Evolutionary conservation across 768 basidiomycete genomes (phyloP).

Genomic region (Flagelloscypha sp.): DNA sequence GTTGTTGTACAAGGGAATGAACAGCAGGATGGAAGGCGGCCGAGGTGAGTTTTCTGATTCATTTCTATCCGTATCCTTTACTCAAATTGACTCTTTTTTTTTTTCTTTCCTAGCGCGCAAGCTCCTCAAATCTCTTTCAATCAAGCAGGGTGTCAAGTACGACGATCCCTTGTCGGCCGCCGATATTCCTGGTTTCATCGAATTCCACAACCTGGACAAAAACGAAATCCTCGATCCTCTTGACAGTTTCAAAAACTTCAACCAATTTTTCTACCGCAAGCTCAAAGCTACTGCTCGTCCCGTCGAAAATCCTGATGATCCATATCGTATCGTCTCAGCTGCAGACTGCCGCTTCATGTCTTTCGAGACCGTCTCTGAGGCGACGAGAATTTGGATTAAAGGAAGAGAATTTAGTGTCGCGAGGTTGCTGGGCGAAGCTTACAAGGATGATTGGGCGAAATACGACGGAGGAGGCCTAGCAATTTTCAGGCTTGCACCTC

Average conservation of each 20-base stretch:
- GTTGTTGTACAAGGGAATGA: slow-evolving; percentile 86
- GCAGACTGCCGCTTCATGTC: slow-evolving; percentile 97
- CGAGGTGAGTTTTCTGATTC: slow-evolving; percentile 44
- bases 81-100: slow-evolving; percentile 5
- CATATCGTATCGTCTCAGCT: slow-evolving; percentile 72
- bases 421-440: slow-evolving; percentile 71
- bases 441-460: slow-evolving; percentile 57
- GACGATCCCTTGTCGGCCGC: slow-evolving; percentile 76
- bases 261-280: slow-evolving; percentile 84
- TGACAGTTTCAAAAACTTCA: slow-evolving; percentile 84
- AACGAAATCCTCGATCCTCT: slow-evolving; percentile 80
- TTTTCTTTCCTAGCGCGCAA: slow-evolving; percentile 45
- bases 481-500: slow-evolving; percentile 88
- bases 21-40: slow-evolving; percentile 81
- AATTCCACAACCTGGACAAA: slow-evolving; percentile 80
- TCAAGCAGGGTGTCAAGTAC: slow-evolving; percentile 93
- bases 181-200: slow-evolving; percentile 83
- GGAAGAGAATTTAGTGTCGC: slow-evolving; percentile 85
- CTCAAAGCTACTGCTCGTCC: slow-evolving; percentile 80
- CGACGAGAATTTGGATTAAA: slow-evolving; percentile 93
- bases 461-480: slow-evolving; percentile 78
- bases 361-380: slow-evolving; percentile 79
- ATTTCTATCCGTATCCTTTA: not conserved
- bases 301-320: slow-evolving; percentile 62
- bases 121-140: slow-evolving; percentile 81